Base-by-base conservation (phyloP, 352 stramenopile species). In the Phytophthora fragariae region DNA sequence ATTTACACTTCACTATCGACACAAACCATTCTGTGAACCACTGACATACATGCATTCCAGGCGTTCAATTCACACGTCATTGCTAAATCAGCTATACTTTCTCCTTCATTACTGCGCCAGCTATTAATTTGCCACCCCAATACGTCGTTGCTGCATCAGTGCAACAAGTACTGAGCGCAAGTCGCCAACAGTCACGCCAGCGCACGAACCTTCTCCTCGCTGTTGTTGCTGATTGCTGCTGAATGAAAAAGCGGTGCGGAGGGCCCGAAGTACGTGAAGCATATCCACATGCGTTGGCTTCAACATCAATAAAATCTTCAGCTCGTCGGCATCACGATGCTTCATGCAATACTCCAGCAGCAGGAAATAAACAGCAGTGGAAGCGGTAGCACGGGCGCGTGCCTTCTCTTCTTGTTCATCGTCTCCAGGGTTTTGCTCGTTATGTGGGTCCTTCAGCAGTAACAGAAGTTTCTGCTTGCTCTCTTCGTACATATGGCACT, bases 301-400 rank as follows among this genome's bases (percentile, higher is more conserved):
- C 12, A 80, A 68, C 65, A 68, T 65, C 1, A 95, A 61, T 41
- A 95, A 59, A 12, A 59, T 24, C 56, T 85, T 77, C 19, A 95
- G 70, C 27, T 90, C 84, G 2, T 46, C 39, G 0, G 81, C 80
- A 41, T 77, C 64, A 62, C 86, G 79, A 52, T 86, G 65, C 7
- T 70, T 67, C 4, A 94, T 78, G 47, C 88, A 95, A 70, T 90
- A 85, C 52, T 86, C 80, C 33, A 95, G 58, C 56, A 93, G 56
- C 17, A 78, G 72, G 54, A 95, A 92, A 75, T 93, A 95, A 10
- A 94, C 74, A 8, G 76, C 74, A 39, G 37, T 68, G 56, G 72
- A 67, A 11, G 76, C 72, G 1, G 55, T 46, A 50, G 68, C 62
- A 15, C 59, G 63, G 0, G 60, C 53, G 10, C 29, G 33, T 17